A percentile compares a stretch with the other conserved stretches of the same genome.
These are phyloP conservation scores for Trichocladium antarcticum DNA, from an alignment of 495 filamentous ascomycete genomes.

Conservation along the genomic window DNA sequence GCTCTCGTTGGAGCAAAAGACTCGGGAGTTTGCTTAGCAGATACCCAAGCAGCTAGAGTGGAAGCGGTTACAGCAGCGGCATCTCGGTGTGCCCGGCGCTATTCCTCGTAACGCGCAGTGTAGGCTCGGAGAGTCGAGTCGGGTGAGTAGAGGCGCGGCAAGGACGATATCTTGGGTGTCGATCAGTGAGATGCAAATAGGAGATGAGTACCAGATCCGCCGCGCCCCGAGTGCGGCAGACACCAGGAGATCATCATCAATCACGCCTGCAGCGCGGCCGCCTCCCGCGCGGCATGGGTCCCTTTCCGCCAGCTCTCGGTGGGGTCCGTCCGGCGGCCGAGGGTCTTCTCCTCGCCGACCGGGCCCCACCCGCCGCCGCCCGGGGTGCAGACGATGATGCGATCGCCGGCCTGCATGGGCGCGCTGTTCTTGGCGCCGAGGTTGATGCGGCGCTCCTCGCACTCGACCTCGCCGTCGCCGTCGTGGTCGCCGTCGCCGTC, in stretches of 20 bases:
- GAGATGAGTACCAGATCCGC: too few species aligned
- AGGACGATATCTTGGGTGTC: too few species aligned
- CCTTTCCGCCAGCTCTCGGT: slow-evolving; percentile 50
- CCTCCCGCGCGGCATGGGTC: slow-evolving; percentile 45
- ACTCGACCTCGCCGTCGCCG: slow-evolving; percentile 31
- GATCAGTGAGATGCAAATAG: too few species aligned
- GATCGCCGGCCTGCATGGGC: slow-evolving; percentile 70
- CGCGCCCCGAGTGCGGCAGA: too few species aligned
- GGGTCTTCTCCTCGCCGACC: slow-evolving; percentile 42
- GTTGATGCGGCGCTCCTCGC: slow-evolving; percentile 62
- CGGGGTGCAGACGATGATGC: slow-evolving; percentile 65
- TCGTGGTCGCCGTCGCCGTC: slow-evolving; percentile 17
- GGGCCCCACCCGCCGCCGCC: slow-evolving; percentile 66
- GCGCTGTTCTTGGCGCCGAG: slow-evolving; percentile 92
- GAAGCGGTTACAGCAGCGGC: too few species aligned
- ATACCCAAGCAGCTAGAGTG: too few species aligned
- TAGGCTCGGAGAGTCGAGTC: too few species aligned
- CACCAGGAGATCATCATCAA: not conserved
- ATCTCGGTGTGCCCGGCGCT: too few species aligned
- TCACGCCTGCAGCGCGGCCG: slow-evolving; percentile 39
- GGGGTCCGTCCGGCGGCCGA: slow-evolving; percentile 38
- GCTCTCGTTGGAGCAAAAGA: too few species aligned
- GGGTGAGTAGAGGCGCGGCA: too few species aligned
- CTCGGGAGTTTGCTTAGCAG: too few species aligned
- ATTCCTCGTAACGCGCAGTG: too few species aligned